These are phyloP conservation scores for Phytophthora quininea DNA, from an alignment of 352 stramenopile genomes.

Conservation along the genomic window DNA sequence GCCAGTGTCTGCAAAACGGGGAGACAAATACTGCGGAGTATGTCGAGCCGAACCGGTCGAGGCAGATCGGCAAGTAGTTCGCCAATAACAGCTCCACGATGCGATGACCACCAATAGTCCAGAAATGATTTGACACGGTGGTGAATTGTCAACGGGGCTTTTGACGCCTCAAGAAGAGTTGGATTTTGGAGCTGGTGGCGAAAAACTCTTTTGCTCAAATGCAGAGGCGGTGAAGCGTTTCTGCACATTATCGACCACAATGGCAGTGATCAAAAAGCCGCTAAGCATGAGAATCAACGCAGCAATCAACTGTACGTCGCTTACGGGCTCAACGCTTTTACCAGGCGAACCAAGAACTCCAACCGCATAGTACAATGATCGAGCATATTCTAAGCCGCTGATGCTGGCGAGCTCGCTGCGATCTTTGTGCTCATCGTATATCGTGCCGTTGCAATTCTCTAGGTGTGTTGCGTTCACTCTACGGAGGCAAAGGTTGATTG, in stretches of 20 bases:
- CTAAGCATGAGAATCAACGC: conserved; percentile 57
- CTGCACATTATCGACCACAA: conserved; percentile 59
- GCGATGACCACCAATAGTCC: conserved; percentile 74
- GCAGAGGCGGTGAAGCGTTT: conserved; percentile 60
- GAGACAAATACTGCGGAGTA: conserved; percentile 51
- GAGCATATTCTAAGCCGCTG: conserved; percentile 35
- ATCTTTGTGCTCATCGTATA: conserved; percentile 10
- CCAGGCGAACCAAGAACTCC: conserved; percentile 48
- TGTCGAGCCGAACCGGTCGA: conserved; percentile 47
- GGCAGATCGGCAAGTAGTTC: conserved; percentile 60
- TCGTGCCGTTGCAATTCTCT: conserved; percentile 14
- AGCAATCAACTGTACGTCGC: conserved; percentile 36
- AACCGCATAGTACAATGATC: conserved; percentile 50
- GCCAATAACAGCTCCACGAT: conserved; percentile 53
- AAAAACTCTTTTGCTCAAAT: conserved; percentile 68
- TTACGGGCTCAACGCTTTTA: conserved; percentile 51
- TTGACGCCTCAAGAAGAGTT: conserved; percentile 58
- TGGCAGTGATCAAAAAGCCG: conserved; percentile 45
- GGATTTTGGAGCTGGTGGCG: conserved; percentile 50
- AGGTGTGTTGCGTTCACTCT: conserved; percentile 26
- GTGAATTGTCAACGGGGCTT: conserved; percentile 52
- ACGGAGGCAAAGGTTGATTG: conserved; percentile 24
- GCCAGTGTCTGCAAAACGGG: conserved; percentile 53
- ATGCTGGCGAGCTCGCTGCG: conserved; percentile 20
- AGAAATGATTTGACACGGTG: conserved; percentile 65